Percentiles rank a stretch among this genome's conserved stretches.
Conservation (phyloP, 305 asterid species). For the Lippia alba region DNA sequence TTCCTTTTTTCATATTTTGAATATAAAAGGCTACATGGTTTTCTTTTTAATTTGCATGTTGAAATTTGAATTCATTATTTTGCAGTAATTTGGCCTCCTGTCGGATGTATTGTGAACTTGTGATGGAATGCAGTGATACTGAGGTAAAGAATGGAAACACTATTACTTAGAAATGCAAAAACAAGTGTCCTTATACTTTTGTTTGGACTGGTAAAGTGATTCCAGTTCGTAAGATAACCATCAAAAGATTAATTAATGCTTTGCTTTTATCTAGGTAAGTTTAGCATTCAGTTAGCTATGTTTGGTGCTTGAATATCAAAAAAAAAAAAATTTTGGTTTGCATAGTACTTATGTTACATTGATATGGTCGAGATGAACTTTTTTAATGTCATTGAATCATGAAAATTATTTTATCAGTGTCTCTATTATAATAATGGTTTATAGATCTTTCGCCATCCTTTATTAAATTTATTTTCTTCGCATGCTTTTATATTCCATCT, state of each 20-base stretch:
- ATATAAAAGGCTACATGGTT: background rate
- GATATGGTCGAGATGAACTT: background rate
- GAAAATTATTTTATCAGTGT: conserved; percentile 5
- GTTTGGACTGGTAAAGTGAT: background rate
- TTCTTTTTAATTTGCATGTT: background rate
- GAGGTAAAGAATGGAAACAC: conserved; percentile 60
- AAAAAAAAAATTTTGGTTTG: conserved; percentile 7
- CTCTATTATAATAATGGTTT: conserved; percentile 16
- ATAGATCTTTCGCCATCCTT: background rate
- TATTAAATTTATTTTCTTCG: background rate
- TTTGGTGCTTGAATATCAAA: conserved; percentile 2
- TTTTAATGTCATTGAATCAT: background rate
- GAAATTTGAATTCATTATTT: conserved; percentile 28
- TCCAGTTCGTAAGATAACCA: conserved; percentile 1
- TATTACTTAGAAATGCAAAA: background rate
- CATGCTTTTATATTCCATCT: background rate
- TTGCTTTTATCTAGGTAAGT: background rate
- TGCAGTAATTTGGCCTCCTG: conserved; percentile 97
- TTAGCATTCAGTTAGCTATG: conserved; percentile 4
- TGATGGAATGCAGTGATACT: conserved; percentile 99
- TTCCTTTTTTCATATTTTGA: background rate
- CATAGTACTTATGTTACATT: background rate
- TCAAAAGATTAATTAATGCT: background rate
- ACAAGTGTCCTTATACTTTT: background rate
- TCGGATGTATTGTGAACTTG: conserved; percentile 89